Base-by-base conservation (phyloP, 1,284 basidiomycete genomes). In the Ustilago xerochloae region DNA sequence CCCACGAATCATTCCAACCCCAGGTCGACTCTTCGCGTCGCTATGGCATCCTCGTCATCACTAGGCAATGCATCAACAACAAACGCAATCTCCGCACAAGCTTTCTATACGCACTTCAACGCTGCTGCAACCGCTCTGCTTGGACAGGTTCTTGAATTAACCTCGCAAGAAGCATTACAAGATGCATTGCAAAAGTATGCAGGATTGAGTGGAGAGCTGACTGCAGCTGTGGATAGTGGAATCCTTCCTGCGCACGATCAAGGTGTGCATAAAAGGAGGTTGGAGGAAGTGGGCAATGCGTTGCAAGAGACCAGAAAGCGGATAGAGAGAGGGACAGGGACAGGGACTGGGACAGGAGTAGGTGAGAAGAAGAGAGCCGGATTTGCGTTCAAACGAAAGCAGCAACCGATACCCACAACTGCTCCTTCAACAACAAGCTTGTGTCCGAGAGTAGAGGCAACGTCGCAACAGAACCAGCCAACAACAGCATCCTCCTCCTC, bases 211-310 rank as follows among this genome's bases (percentile, higher is more conserved):
- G 50, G 39, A 3, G 46, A 74, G 28, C 35, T 77, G 41, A 77
- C 70, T 0, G 24, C 24, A 30, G 71, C 63, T 18, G 67, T 72
- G 16, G 59, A 62, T 13, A 62, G 56, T 15, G 62, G 58, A 6
- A 28, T 73, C 20, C 33, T 77, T n/a, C 70, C 74, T 1, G 36
- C 58, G 6, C 67, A 77, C 33, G 74, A 77, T 52, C 61, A 67
- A 12, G 65, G 10, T 0, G 24, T 61, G 22, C 70, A 77, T 35
- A 72, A 61, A 54, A 41, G 36, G 28, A 59, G 45, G 20, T 39
- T 70, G 28, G 63, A 61, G 2, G 26, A 63, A 22, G 33, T 70
- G 3, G 41, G 54, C 1, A 29, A 39, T 1, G 38, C 28, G 20
- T 18, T 69, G 24, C 41, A 61, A 20, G 28, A 56, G 13, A 60